A percentile compares a stretch with the other conserved stretches of the same genome.
Conservation (phyloP, 257 asterid species). For the Solanum etuberosum region DNA sequence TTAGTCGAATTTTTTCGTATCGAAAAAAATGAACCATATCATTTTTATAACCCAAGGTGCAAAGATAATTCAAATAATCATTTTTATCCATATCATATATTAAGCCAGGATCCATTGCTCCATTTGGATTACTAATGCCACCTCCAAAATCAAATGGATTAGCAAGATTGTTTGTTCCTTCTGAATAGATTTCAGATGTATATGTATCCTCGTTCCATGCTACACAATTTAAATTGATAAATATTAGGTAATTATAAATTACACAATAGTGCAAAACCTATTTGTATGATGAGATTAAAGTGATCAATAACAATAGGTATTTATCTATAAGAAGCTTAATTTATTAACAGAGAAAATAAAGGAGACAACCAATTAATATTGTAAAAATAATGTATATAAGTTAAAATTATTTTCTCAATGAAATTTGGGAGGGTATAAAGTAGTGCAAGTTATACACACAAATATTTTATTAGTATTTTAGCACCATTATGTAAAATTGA, state of each 20-base stretch:
- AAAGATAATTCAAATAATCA: constrained; percentile 24
- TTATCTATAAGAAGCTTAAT: background rate
- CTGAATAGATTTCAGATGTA: background rate
- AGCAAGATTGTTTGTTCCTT: constrained; percentile 17
- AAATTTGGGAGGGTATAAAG: background rate
- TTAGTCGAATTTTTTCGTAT: background rate
- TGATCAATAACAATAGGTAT: background rate
- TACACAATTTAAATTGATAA: background rate
- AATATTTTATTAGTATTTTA: too few relatives aligned
- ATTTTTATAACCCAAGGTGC: constrained; percentile 18
- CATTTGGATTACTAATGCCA: constrained; percentile 26
- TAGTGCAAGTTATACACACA: background rate
- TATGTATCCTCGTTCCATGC: background rate
- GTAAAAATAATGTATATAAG: background rate
- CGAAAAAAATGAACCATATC: background rate
- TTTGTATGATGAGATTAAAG: background rate
- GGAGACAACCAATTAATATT: background rate
- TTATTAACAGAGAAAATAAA: background rate
- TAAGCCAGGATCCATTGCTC: constrained; percentile 25
- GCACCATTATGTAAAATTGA: too few relatives aligned
- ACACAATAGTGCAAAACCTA: background rate
- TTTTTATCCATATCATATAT: constrained; percentile 18
- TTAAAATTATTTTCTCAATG: background rate
- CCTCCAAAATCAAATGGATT: constrained; percentile 37
- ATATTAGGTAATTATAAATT: background rate